Evolutionary conservation across 2,329 filamentous ascomycete species (phyloP), one percentile per base, ranked within the genome.

Genomic region (Seiridium cupressi): DNA sequence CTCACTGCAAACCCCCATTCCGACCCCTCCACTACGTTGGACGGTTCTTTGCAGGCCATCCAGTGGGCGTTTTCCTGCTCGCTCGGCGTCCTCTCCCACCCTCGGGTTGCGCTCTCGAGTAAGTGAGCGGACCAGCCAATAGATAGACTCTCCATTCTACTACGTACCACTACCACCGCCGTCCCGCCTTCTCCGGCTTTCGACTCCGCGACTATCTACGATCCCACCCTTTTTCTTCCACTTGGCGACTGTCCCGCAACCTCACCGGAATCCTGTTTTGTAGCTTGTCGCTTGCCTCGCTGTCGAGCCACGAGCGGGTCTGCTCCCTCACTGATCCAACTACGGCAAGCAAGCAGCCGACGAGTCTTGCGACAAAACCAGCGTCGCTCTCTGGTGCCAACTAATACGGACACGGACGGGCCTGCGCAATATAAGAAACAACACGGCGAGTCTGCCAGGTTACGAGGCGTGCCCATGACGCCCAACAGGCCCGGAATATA

Each of bases 1-100:
- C n/a, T 32, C 51, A 55, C 51, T 55, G 51, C 51, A 51, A 51
- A 51, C 49, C 49, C 31, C 38, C 36, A 55, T 35, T 26, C 36
- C 18, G 18, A 35, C 51, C 51, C 36, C 35, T 18, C 51, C 8
- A 32, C 34, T 35, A 40, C 51, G 35, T 18, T 38, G 18, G 18
- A 42, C 31, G n/a, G n/a, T 55, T 55, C 31, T 44, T 55, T 32
- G 35, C 38, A 38, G 18, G 51, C 51, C 51, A 40, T 11, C n/a
- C 56, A 51, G 49, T 42, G 26, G 44, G 13, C 58, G 26, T 57
- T 54, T 51, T 34, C 18, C 46, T 54, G 4, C 11, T 42, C 35
- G 44, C 40, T 42, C 47, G 5, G 11, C 4, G 35, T 35, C 18
- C 11, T 13, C 36, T 38, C 51, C 18, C 51, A n/a, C 40, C 35